Evolutionary conservation across 2,329 filamentous ascomycete species (phyloP), one percentile per base, ranked within the genome.

Genomic region (Pseudopithomyces chartarum): DNA sequence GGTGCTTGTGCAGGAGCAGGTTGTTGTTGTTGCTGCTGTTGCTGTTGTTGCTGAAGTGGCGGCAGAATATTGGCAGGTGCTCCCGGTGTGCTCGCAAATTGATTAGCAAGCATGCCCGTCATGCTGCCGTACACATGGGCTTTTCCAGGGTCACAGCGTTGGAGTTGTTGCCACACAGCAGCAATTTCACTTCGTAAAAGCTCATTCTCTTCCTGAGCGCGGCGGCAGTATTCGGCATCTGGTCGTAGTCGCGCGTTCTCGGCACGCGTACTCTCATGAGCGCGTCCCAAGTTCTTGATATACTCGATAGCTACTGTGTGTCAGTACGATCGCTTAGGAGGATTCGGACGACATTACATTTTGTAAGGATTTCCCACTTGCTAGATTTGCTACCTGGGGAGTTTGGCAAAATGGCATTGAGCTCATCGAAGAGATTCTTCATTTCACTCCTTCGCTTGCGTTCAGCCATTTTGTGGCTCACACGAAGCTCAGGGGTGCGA

Each of bases 331-430:
- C 23, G 15, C 17, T 19, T 13, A 32, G 2, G 22, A 3, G 15
- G 15, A 23, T 17, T 19, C 1, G 12, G 8, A 2, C 20, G n/a
- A 23, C 72, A 83, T 60, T 79, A 93, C 91, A 90, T 81, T 94
- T 94, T 2, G 90, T 92, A 15, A 96, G 73, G 47, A 94, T 92
- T 67, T 96, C 91, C 91, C 91, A 96, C 67, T 96, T 96, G 64
- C 90, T 93, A 0, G 91, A 91, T 73, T 95, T 96, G 22, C 89
- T 89, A 1, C 91, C 91, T 15, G 91, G 86, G 66, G 91, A 90
- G 64, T 92, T 89, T 1, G 90, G 90, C 78, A 94, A 88, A 36
- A 92, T 81, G 63, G 90, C 88, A 63, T 91, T 86, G 8, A 95
- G 79, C 65, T 91, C 88, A 63, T 95, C 91, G 69, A 95, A 95